Conservation (phyloP, 2,329 filamentous ascomycete species). For the Myrmaecium sp. region DNA sequence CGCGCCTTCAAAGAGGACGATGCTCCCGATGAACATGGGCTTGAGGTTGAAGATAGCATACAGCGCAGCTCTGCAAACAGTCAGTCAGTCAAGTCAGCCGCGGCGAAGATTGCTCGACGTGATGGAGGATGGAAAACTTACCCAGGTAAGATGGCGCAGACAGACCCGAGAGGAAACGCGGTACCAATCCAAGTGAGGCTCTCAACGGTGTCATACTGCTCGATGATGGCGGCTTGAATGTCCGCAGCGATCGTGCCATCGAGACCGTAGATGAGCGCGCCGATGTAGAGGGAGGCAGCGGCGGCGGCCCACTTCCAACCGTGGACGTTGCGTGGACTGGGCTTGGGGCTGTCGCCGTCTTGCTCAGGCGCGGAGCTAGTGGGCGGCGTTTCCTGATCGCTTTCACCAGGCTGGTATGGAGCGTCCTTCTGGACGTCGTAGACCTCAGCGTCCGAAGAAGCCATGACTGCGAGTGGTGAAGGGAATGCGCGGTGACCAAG, state of each 20-base stretch:
- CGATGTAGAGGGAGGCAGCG: conserved; percentile 1
- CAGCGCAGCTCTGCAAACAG: background rate
- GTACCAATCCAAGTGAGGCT: conserved; percentile 14
- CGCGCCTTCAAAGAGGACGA: conserved; percentile 15
- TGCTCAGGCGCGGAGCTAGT: no score
- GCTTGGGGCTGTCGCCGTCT: no score
- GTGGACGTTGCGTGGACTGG: no score
- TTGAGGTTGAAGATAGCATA: conserved; percentile 1
- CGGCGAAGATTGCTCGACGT: background rate
- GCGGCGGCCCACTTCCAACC: no score
- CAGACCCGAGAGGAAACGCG: conserved; percentile 14
- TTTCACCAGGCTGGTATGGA: no score
- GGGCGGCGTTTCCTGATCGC: no score
- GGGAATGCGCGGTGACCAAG: no score
- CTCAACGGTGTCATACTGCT: conserved; percentile 11
- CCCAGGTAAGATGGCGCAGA: conserved; percentile 3
- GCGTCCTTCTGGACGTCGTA: no score
- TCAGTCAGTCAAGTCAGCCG: background rate
- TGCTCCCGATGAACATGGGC: background rate
- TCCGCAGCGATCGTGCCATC: conserved; percentile 14
- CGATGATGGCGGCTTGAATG: conserved; percentile 13
- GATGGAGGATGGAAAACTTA: background rate
- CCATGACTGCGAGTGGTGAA: no score
- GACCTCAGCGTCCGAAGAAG: no score
- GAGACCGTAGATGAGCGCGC: conserved; percentile 7